Conservation (phyloP, 441 rosid genomes). For the Adansonia madagascariensis region DNA sequence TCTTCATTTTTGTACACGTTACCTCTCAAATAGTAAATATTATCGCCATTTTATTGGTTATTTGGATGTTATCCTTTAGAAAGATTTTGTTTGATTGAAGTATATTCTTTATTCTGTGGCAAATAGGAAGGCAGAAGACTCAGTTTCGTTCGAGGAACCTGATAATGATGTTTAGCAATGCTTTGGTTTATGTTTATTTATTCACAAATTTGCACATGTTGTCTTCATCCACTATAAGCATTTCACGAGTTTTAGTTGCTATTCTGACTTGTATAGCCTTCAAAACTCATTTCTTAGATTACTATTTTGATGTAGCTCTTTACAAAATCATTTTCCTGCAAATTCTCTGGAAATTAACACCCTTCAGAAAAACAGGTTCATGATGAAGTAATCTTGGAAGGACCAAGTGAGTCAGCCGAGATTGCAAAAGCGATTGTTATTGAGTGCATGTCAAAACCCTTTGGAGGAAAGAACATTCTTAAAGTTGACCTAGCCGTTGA, state of each 20-base stretch:
- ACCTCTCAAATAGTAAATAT: neutral
- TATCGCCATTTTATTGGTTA: neutral
- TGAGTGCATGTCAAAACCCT: slow-evolving; percentile 89
- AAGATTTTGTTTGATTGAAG: neutral
- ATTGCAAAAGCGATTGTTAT: slow-evolving; percentile 79
- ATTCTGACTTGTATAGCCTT: neutral
- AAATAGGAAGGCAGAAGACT: neutral
- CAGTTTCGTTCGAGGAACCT: neutral
- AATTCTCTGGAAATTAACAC: slow-evolving; percentile 28
- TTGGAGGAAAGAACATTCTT: slow-evolving; percentile 71
- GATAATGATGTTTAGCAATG: neutral
- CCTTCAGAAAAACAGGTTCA: slow-evolving; percentile 64
- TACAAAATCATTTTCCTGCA: neutral
- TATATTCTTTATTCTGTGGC: neutral
- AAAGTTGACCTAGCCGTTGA: slow-evolving; percentile 82
- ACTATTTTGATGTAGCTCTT: slow-evolving; percentile 5
- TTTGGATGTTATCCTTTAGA: neutral
- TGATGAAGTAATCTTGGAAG: slow-evolving; percentile 98
- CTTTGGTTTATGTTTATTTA: neutral
- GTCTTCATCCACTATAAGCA: slow-evolving; percentile 9
- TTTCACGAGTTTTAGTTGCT: neutral
- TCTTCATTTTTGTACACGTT: neutral
- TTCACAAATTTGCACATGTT: neutral
- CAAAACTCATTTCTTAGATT: neutral
- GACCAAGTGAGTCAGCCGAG: slow-evolving; percentile 90